Evolutionary conservation across 1,284 basidiomycete species (phyloP), one percentile per base, ranked within the genome.

Genomic region (Moesziomyces aphidis): DNA sequence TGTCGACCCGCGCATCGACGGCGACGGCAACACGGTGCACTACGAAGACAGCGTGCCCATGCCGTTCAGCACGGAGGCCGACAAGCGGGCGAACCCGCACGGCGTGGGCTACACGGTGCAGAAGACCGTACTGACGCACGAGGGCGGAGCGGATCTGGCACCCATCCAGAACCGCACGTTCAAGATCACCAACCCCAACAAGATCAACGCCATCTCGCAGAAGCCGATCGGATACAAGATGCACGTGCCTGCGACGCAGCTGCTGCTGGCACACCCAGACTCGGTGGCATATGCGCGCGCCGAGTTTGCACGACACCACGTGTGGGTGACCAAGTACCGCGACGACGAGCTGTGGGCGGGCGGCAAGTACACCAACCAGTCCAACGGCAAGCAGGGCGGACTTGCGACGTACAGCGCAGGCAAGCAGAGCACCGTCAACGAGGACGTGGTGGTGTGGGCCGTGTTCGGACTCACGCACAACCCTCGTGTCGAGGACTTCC

Each of bases 1-100:
- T 17, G 87, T 96, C 50, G 95, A 97, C 86, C 93, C 94, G 1
- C 95, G 95, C 92, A 87, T 97, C 70, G 95, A 97, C 81, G 95
- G 95, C 5, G 86, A 95, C 54, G 86, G 88, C 69, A 97, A 97
- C 86, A 90, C 90, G 15, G 89, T 97, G 75, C 57, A 61, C 55
- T 65, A 72, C 45, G 50, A 77, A 21, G 62, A 85, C 65, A 85
- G 86, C 60, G 85, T 86, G 65, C 69, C 70, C 15, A 83, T 86
- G 24, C 64, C 83, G 10, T 83, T 85, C 80, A 77, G 81, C 7
- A 81, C 77, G 50, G 77, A 81, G 51, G 78, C 83, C 8, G 86
- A 86, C 80, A 71, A 44, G 19, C 79, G 72, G 55, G 83, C 83
- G 48, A 85, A 84, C 23, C 85, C 85, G 17, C 85, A 85, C 73